Percentiles rank a stretch among this genome's conserved stretches.
Evolutionary conservation across 2,329 filamentous ascomycete species (phyloP).

Genomic region (Hirsutella rhossiliensis): DNA sequence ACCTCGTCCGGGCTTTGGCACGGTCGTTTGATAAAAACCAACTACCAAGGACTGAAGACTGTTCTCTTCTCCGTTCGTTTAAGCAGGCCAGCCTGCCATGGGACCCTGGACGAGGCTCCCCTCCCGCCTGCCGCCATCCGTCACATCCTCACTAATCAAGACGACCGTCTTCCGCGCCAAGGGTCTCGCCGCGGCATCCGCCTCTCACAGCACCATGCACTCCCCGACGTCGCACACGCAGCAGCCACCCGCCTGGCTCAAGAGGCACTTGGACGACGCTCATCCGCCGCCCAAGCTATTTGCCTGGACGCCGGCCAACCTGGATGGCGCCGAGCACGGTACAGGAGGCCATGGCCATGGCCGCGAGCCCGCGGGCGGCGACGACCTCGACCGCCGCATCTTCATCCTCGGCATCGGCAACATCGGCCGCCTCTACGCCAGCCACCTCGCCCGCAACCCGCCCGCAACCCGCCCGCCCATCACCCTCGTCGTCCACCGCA

Average conservation of each 20-base stretch:
- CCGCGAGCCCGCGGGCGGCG: background rate
- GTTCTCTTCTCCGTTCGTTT: no score
- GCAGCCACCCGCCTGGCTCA: slow-evolving; percentile 18
- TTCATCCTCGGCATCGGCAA: slow-evolving; percentile 74
- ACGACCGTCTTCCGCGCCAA: no score
- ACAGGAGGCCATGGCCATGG: background rate
- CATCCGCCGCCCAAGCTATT: slow-evolving; percentile 21
- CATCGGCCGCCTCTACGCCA: slow-evolving; percentile 68
- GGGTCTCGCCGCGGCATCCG: no score
- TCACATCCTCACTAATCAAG: no score
- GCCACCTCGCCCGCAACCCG: slow-evolving; percentile 48
- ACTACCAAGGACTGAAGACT: no score
- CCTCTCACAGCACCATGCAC: background rate
- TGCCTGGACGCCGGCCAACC: slow-evolving; percentile 21
- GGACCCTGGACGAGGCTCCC: no score
- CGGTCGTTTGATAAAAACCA: no score
- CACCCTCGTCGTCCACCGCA: slow-evolving; percentile 66
- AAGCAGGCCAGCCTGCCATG: no score
- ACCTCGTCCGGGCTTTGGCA: no score
- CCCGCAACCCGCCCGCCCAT: slow-evolving; percentile 50
- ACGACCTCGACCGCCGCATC: slow-evolving; percentile 36
- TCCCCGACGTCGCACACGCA: background rate
- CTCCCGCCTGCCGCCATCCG: no score
- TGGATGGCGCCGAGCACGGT: slow-evolving; percentile 7
- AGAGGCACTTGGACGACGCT: slow-evolving; percentile 12